A percentile compares a stretch with the other conserved stretches of the same genome.
These are phyloP conservation scores for Schrenkiella parvula DNA, from an alignment of 345 rosid genomes.

Conservation along the genomic window DNA sequence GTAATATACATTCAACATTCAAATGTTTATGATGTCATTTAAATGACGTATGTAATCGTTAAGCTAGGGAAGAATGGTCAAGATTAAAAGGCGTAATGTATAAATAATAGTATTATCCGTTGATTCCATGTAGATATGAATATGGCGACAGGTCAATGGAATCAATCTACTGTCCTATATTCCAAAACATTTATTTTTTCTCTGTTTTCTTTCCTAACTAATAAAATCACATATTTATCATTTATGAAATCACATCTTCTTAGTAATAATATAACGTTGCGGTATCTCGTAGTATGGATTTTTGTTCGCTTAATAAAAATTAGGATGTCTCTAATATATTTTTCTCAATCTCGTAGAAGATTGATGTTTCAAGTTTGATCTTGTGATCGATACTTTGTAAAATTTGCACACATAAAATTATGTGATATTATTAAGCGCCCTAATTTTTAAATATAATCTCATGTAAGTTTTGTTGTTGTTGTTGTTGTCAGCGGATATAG, in stretches of 20 bases:
- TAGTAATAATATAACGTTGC: too few relatives aligned
- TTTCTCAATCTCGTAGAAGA: neutral
- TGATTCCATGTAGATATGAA: slow-evolving; percentile 4
- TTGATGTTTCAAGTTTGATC: neutral
- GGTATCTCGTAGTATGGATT: too few relatives aligned
- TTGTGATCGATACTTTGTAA: neutral
- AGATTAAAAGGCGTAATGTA: neutral
- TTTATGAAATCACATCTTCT: too few relatives aligned
- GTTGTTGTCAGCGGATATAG: neutral
- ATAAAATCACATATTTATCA: too few relatives aligned
- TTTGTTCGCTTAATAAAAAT: neutral
- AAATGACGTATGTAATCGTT: neutral
- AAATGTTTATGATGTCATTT: slow-evolving; percentile 17
- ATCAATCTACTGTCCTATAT: neutral
- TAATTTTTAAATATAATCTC: neutral
- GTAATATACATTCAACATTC: neutral
- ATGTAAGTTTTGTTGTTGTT: neutral
- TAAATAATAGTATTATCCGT: neutral
- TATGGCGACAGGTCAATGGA: neutral
- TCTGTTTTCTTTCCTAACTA: too few relatives aligned
- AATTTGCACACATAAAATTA: neutral
- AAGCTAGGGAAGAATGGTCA: neutral
- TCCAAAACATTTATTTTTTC: too few relatives aligned
- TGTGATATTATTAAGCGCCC: too few relatives aligned
- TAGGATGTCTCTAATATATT: neutral